Percentiles rank a stretch among this genome's conserved stretches.
These are phyloP conservation scores for Coccomyxa sp. DNA, from an alignment of 139 green algal genomes.

Conservation along the genomic window DNA sequence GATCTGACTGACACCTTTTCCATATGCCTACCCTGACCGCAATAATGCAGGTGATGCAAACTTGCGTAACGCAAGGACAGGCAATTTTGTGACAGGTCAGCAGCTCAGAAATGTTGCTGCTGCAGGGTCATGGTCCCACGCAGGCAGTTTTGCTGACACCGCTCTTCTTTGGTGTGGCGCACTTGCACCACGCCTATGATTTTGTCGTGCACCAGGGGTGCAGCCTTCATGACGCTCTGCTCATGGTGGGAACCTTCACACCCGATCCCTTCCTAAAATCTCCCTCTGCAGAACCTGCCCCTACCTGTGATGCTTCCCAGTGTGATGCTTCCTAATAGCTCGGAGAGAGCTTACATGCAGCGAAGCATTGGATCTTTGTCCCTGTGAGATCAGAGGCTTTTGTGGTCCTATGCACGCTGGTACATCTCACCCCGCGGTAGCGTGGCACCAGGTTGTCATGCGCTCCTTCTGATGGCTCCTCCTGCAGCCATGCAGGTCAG, in stretches of 20 bases:
- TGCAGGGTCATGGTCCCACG: slow-evolving; percentile 7
- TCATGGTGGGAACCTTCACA: neutral
- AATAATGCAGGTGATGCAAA: neutral
- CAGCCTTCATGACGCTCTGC: neutral
- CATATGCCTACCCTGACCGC: neutral
- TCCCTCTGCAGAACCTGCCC: neutral
- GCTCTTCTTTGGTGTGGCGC: slow-evolving; percentile 71
- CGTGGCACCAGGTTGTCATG: neutral
- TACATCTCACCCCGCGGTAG: neutral
- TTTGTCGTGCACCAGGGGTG: slow-evolving; percentile 29
- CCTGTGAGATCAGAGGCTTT: neutral
- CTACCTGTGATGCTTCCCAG: neutral
- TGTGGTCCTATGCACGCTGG: neutral
- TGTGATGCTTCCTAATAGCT: neutral
- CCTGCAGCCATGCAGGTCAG: slow-evolving; percentile 24
- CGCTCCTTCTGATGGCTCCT: neutral
- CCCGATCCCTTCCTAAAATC: neutral
- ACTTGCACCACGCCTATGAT: slow-evolving; percentile 74
- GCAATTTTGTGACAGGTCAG: neutral
- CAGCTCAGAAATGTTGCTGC: neutral
- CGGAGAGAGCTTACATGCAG: neutral
- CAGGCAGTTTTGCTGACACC: slow-evolving; percentile 45
- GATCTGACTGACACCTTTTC: neutral
- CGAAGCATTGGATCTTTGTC: neutral
- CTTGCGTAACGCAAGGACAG: neutral